Percentiles rank a stretch among this genome's conserved stretches.
Evolutionary conservation across 352 stramenopile genomes (phyloP).

Genomic region (Aphanomyces invadans): DNA sequence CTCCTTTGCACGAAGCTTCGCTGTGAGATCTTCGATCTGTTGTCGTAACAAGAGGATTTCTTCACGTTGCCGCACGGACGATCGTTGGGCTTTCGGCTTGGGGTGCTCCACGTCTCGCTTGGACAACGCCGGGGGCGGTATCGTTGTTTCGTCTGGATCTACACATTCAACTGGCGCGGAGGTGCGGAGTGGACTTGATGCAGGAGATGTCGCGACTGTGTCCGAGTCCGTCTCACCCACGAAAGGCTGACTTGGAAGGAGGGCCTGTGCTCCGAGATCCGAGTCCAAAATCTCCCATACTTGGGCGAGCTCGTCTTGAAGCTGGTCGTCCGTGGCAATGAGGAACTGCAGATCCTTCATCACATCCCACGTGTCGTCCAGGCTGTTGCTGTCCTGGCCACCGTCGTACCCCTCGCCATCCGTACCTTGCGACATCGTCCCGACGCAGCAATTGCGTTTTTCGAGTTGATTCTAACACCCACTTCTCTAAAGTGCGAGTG

Average conservation of each 20-base stretch:
- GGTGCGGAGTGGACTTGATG: neutral
- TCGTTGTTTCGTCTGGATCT: neutral
- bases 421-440: neutral
- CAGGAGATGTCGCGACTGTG: neutral
- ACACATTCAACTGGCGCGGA: neutral
- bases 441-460: neutral
- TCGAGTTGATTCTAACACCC: neutral
- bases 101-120: neutral
- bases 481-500: neutral
- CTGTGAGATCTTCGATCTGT: neutral
- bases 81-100: neutral
- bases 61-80: neutral
- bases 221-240: neutral
- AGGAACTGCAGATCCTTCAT: conserved; percentile 14
- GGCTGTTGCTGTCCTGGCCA: neutral
- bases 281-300: conserved; percentile 5
- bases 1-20: neutral
- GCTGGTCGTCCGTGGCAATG: conserved; percentile 8
- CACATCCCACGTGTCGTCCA: neutral
- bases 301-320: conserved; percentile 6
- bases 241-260: neutral
- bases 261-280: neutral
- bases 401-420: neutral
- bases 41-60: conserved; percentile 3
- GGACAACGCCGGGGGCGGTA: neutral